Conservation (phyloP, 768 basidiomycete genomes). For the Gymnopilus dilepis region DNA sequence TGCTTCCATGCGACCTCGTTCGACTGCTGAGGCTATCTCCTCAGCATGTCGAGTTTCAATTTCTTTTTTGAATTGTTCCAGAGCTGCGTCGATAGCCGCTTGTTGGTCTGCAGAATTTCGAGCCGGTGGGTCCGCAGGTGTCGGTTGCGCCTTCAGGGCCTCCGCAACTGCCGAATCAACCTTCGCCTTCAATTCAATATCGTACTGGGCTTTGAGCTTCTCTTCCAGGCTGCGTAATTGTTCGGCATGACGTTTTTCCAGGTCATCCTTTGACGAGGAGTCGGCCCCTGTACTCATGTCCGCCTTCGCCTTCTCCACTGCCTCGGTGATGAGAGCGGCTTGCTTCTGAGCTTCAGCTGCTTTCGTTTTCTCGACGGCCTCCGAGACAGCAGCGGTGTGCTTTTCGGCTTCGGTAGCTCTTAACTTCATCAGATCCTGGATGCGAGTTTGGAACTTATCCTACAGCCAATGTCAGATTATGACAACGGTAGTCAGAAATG, state of each 20-base stretch:
- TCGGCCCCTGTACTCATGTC: slow-evolving; percentile 41
- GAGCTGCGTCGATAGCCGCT: slow-evolving; percentile 50
- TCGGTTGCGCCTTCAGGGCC: slow-evolving; percentile 39
- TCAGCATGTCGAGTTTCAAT: slow-evolving; percentile 52
- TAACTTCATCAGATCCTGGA: slow-evolving; percentile 55
- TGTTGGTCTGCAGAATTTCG: slow-evolving; percentile 32
- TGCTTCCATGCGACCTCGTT: slow-evolving; percentile 70
- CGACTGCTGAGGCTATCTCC: slow-evolving; percentile 69
- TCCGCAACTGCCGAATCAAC: slow-evolving; percentile 47
- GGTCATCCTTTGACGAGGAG: slow-evolving; percentile 40
- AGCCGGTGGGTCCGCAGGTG: slow-evolving; percentile 21
- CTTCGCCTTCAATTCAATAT: slow-evolving; percentile 51
- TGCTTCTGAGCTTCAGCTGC: slow-evolving; percentile 53
- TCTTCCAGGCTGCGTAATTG: slow-evolving; percentile 63
- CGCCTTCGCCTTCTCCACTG: slow-evolving; percentile 58
- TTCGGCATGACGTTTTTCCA: slow-evolving; percentile 58
- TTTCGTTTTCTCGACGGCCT: slow-evolving; percentile 61
- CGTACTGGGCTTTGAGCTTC: slow-evolving; percentile 56
- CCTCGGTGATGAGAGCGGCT: slow-evolving; percentile 57
- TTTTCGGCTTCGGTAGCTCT: slow-evolving; percentile 53
- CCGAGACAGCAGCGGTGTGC: slow-evolving; percentile 55
- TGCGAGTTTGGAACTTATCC: slow-evolving; percentile 67
- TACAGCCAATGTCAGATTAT: slow-evolving; percentile 32
- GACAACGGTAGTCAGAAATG: background rate
- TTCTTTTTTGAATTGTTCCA: slow-evolving; percentile 55